Conservation (phyloP, 495 filamentous ascomycete species). For the Neurospora pannonica region DNA sequence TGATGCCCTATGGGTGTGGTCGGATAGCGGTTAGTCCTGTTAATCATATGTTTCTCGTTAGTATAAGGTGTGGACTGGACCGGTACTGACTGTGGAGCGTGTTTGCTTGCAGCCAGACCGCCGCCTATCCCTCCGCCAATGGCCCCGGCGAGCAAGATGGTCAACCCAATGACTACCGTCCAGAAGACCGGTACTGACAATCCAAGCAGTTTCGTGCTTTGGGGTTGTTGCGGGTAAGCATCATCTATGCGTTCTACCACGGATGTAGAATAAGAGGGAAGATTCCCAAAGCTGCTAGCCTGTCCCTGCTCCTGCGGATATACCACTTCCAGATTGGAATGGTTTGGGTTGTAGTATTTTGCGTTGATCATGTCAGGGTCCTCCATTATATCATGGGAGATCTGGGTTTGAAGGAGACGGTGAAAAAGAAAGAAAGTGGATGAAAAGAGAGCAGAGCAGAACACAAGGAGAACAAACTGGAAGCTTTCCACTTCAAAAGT, state of each 20-base stretch:
- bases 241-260: background rate
- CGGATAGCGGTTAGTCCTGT: no score
- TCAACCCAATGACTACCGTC: constrained; percentile 15
- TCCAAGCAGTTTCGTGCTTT: constrained; percentile 14
- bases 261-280: background rate
- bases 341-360: background rate
- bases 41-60: no score
- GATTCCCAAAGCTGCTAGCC: background rate
- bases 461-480: background rate
- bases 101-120: constrained; percentile 7
- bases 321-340: background rate
- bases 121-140: constrained; percentile 27
- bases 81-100: background rate
- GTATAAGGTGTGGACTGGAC: no score
- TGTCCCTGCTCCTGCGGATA: background rate
- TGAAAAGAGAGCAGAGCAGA: background rate
- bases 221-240: background rate
- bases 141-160: constrained; percentile 20
- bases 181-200: constrained; percentile 25
- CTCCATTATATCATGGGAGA: background rate
- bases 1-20: no score
- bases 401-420: background rate
- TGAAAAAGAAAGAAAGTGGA: background rate
- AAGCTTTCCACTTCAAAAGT: no score
- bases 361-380: background rate